These are phyloP conservation scores for Rhodotorula sphaerocarpa DNA, from an alignment of 768 basidiomycete species.

Conservation along the genomic window DNA sequence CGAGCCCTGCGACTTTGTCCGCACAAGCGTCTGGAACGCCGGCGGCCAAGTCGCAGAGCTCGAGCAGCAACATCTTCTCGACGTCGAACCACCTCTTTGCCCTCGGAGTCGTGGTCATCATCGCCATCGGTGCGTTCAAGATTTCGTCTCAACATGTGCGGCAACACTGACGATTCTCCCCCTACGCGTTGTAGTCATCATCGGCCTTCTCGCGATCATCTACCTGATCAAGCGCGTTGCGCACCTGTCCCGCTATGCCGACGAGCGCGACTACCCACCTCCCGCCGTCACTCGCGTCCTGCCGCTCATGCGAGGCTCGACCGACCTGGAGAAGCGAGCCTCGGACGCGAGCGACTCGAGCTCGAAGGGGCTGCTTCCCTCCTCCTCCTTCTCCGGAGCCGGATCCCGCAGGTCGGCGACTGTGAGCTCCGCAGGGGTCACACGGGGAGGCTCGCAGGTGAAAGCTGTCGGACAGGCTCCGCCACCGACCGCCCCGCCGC, in stretches of 20 bases:
- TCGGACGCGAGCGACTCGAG: not conserved
- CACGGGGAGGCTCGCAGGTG: no score
- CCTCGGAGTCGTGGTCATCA: constrained; percentile 19
- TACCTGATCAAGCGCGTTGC: constrained; percentile 9
- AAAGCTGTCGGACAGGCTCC: not conserved
- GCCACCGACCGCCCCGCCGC: not conserved
- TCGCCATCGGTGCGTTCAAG: constrained; percentile 14
- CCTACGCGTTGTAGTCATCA: constrained; percentile 4
- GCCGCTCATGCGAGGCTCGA: not conserved
- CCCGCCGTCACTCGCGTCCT: not conserved
- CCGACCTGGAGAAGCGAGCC: not conserved
- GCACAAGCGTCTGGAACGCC: not conserved
- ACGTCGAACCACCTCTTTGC: constrained; percentile 14
- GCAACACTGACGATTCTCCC: no score
- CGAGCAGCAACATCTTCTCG: constrained; percentile 12
- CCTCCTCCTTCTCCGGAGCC: no score
- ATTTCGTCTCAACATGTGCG: not conserved
- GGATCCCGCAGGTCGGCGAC: no score
- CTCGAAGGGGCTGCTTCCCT: not conserved
- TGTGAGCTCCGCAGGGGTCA: no score
- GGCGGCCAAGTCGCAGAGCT: not conserved
- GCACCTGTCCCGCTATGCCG: constrained; percentile 15
- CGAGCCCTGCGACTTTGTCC: not conserved
- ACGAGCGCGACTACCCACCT: constrained; percentile 24
- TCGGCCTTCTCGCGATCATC: constrained; percentile 14